phyloP scores from a whole-genome alignment of 2,329 filamentous ascomycete species.

The Pseudogymnoascus sp. region DNA sequence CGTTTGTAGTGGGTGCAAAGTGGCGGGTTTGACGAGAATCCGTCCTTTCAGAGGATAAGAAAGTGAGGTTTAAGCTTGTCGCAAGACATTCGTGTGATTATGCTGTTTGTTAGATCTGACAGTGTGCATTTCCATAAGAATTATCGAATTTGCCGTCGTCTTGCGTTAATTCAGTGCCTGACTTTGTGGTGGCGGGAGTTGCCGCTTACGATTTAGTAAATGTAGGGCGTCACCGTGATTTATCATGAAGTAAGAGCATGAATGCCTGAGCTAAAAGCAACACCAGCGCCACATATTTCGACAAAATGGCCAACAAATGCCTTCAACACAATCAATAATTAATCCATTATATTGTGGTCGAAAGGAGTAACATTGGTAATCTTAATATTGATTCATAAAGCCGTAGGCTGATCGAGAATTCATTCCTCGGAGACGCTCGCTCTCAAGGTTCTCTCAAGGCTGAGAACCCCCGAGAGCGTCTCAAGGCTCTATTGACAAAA shows the following conservation, averaged over 20 bases:
- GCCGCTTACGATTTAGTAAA: constrained; percentile 9
- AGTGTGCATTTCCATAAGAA: neutral
- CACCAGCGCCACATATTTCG: neutral
- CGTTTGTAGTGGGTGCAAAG: constrained; percentile 10
- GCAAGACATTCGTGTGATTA: constrained; percentile 1
- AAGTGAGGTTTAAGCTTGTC: neutral
- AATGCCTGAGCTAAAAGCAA: neutral
- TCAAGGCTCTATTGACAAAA: neutral
- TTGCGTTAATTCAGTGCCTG: constrained; percentile 7
- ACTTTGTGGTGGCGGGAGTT: constrained; percentile 7
- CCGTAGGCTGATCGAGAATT: neutral
- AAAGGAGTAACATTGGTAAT: neutral
- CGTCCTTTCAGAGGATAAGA: constrained; percentile 7
- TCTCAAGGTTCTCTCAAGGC: neutral
- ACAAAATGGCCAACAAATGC: neutral
- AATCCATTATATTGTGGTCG: neutral
- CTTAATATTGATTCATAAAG: neutral
- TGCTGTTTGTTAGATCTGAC: neutral
- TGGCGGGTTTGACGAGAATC: neutral
- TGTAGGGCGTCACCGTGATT: constrained; percentile 7
- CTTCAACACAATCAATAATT: neutral
- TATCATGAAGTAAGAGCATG: constrained; percentile 1
- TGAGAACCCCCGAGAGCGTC: neutral
- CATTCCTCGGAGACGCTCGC: neutral
- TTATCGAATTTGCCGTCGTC: constrained; percentile 6